phyloP scores from a whole-genome alignment of 164 flowering plant species.

The Vitis rotundifolia region DNA sequence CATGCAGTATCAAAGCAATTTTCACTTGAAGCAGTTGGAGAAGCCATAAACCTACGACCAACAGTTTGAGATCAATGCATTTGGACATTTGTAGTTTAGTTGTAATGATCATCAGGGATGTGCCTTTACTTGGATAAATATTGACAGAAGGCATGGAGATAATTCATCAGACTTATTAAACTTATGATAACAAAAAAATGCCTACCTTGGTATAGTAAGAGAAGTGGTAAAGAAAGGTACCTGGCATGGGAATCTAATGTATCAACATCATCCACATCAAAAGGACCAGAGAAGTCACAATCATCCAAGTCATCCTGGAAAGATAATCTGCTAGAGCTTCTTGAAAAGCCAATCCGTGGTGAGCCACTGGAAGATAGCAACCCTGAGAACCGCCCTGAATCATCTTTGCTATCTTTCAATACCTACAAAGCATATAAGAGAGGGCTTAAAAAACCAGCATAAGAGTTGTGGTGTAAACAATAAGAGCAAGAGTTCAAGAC shows the following conservation, averaged over 20 bases:
- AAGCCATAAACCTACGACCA: not conserved
- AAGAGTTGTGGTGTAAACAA: not conserved
- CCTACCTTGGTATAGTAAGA: not conserved
- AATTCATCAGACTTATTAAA: slow-evolving; percentile 9
- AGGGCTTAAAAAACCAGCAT: not conserved
- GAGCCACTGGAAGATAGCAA: slow-evolving; percentile 79
- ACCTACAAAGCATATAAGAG: slow-evolving; percentile 31
- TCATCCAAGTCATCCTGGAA: slow-evolving; percentile 88
- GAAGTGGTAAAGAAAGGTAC: slow-evolving; percentile 31
- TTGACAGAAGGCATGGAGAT: slow-evolving; percentile 3
- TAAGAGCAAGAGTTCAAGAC: not conserved
- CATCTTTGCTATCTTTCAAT: slow-evolving; percentile 59
- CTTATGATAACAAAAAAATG: not conserved
- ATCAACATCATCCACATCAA: slow-evolving; percentile 92
- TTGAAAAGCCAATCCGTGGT: slow-evolving; percentile 78
- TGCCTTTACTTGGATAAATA: slow-evolving; percentile 10
- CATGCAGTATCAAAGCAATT: not conserved
- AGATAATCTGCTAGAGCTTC: slow-evolving; percentile 89
- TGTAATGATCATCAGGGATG: not conserved
- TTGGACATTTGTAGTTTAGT: not conserved
- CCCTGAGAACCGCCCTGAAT: slow-evolving; percentile 80
- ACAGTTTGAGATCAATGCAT: not conserved
- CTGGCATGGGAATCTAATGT: slow-evolving; percentile 52
- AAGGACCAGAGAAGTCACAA: slow-evolving; percentile 78
- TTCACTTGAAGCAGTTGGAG: not conserved